Conservation (phyloP, 768 basidiomycete species). For the Fistulinella prunicolor region DNA sequence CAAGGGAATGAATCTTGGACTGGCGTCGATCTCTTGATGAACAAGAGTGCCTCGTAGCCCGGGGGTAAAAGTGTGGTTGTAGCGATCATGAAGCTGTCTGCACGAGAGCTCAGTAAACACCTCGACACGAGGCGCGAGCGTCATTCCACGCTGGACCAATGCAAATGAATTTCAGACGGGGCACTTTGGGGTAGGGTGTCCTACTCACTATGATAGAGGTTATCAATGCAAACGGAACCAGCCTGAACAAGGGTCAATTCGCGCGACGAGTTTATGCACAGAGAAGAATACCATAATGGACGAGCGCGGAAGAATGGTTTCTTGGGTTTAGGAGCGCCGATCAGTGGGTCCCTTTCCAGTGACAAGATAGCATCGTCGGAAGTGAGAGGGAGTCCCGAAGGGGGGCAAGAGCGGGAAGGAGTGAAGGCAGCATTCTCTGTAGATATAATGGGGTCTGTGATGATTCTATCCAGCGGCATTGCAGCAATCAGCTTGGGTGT, state of each 20-base stretch:
- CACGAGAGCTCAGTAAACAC: slow-evolving; percentile 79
- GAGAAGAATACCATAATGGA: slow-evolving; percentile 41
- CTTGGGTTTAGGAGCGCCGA: slow-evolving; percentile 27
- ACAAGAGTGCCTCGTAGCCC: not conserved
- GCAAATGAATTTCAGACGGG: slow-evolving; percentile 1
- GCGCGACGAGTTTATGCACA: not conserved
- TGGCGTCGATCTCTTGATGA: slow-evolving; percentile 4
- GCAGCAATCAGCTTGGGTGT: not conserved
- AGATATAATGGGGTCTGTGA: slow-evolving; percentile 34
- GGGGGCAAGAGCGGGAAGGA: slow-evolving; percentile 20
- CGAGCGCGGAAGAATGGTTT: slow-evolving; percentile 51
- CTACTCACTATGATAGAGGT: slow-evolving; percentile 62
- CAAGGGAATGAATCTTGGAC: slow-evolving; percentile 8
- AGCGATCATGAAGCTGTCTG: slow-evolving; percentile 47
- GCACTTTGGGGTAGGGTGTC: not conserved
- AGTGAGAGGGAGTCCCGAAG: slow-evolving; percentile 13
- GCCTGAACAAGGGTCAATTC: slow-evolving; percentile 41
- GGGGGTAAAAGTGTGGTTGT: slow-evolving; percentile 37
- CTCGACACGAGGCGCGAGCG: slow-evolving; percentile 73
- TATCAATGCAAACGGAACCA: slow-evolving; percentile 66
- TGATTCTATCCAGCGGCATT: slow-evolving; percentile 31
- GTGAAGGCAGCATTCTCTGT: slow-evolving; percentile 32
- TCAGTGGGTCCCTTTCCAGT: slow-evolving; percentile 34
- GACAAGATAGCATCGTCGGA: slow-evolving; percentile 14
- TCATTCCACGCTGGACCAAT: slow-evolving; percentile 66